Base-by-base conservation (phyloP, 768 basidiomycete species). In the Phlebiopsis flavidoalba region DNA sequence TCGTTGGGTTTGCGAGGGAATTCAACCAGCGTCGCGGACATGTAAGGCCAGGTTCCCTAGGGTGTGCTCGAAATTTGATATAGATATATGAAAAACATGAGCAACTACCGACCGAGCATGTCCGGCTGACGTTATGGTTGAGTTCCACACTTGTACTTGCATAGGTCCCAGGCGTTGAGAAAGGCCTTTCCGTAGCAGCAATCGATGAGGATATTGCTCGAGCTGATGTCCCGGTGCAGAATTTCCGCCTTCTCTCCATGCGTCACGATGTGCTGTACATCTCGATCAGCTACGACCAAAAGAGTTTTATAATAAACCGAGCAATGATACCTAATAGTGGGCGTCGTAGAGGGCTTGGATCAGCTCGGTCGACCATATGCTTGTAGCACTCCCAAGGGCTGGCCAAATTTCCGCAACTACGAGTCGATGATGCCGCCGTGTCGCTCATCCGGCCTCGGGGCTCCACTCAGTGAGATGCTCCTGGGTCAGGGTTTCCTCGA, bases 181-280 rank as follows among this genome's bases (percentile, higher is more conserved):
- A 61, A 57, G 2, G 10, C 35, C 8, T 11, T 33, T 21, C n/a
- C 47, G 47, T 31, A 3, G 15, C 31, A 1, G 22, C 33, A n/a
- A 35, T 61, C 58, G 36, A 68, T 65, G 31, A 68, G 55, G n/a
- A 68, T 63, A 35, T 68, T 68, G 21, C 58, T 58, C 11, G 57
- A 57, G 40, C 67, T 68, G 36, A 66, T 22, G 31, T 68, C 67
- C 2, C 67, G 53, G 31, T 66, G 67, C 3, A 68, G 50, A 6
- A 68, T 46, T 0, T 58, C 57, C 5, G 62, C 63, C 15, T 49
- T 37, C 33, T 54, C 49, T 36, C n/a, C 35, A 59, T 1, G 60
- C 61, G 11, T 52, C 36, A 17, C 24, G 14, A 31, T 67, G 66
- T 1, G 60, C 66, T 67, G 24, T 26, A 49, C 26, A n/a, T n/a